Conservation (phyloP, 805 yeast species). For the Candida dendrica region DNA sequence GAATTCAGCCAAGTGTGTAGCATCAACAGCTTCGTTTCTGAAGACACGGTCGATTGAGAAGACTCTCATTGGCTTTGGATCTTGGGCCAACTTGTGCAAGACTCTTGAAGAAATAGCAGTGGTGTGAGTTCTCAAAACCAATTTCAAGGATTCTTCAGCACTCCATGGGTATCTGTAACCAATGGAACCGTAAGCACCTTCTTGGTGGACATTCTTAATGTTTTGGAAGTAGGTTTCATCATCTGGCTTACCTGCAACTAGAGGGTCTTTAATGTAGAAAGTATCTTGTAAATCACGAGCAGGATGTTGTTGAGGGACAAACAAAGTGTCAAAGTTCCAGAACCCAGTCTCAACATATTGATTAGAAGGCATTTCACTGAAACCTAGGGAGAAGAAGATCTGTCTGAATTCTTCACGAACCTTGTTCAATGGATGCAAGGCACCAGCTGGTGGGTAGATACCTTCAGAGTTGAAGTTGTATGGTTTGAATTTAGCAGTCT, state of each 20-base stretch:
- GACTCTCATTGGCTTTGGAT: constrained; percentile 84
- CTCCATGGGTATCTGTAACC: constrained; percentile 99
- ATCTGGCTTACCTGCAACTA: constrained; percentile 69
- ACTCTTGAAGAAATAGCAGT: constrained; percentile 89
- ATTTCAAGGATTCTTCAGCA: constrained; percentile 78
- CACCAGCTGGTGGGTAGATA: constrained; percentile 77
- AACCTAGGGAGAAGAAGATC: constrained; percentile 96
- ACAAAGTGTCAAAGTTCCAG: constrained; percentile 97
- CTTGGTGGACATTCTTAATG: constrained; percentile 78
- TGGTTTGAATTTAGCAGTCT: constrained; percentile 78
- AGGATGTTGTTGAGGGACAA: constrained; percentile 98
- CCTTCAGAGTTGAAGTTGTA: constrained; percentile 97
- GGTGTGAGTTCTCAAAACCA: constrained; percentile 95
- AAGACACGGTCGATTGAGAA: constrained; percentile 97
- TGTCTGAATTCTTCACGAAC: constrained; percentile 97
- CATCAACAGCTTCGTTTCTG: constrained; percentile 99
- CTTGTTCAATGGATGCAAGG: constrained; percentile 92
- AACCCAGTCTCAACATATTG: constrained; percentile 97
- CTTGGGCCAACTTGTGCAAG: constrained; percentile 79
- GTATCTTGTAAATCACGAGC: constrained; percentile 99
- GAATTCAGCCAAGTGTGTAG: constrained; percentile 98
- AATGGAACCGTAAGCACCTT: constrained; percentile 87
- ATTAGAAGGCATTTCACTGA: constrained; percentile 98
- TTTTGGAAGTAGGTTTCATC: constrained; percentile 75
- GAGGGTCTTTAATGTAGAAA: constrained; percentile 93